Evolutionary conservation across 2,329 filamentous ascomycete species (phyloP), one percentile per base, ranked within the genome.

Genomic region (Dothistroma pini): DNA sequence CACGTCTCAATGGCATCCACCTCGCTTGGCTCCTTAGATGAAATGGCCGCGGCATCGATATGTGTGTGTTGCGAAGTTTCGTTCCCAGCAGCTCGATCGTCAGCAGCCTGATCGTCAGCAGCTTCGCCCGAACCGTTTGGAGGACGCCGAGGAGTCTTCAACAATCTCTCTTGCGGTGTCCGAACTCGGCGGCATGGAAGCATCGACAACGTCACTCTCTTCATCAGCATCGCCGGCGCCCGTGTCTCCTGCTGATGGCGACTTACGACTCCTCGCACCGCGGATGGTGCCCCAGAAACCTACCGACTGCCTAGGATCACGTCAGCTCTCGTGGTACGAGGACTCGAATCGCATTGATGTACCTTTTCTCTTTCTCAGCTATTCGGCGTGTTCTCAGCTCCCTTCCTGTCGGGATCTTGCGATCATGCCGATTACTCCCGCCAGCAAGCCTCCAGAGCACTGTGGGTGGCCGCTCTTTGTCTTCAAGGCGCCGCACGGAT

Each of bases 391-490:
- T 19, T 25, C 52, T 41, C 53, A 52, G 22, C 25, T 52, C 58
- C 14, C 41, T 47, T 19, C 41, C 58, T 10, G 58, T 56, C 2
- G 58, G 53, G 19, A 58, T 29, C n/a, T 32, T 60, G 5, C 32
- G 48, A 29, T 21, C 44, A 11, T 35, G 44, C 29, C 35, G 38
- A 49, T 19, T 34, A 41, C 31, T 41, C n/a, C 51, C 51, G 7
- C 57, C 57, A 6, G 57, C 51, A n/a, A 54, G 52, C 57, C 57
- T 55, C 35, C 41, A 54, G 1, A 55, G 38, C 2, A n/a, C 31
- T 16, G 14, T 49, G 4, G 51, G 57, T 7, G 54, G 16, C 16
- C 57, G 14, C 12, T 59, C 25, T 2, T 49, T 25, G 14, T 59
- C 57, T 12, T 56, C 34, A 19, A 56, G 19, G 11, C 48, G 34